phyloP scores from a whole-genome alignment of 805 yeast genomes.

The Wickerhamiella kurtzmanii region DNA sequence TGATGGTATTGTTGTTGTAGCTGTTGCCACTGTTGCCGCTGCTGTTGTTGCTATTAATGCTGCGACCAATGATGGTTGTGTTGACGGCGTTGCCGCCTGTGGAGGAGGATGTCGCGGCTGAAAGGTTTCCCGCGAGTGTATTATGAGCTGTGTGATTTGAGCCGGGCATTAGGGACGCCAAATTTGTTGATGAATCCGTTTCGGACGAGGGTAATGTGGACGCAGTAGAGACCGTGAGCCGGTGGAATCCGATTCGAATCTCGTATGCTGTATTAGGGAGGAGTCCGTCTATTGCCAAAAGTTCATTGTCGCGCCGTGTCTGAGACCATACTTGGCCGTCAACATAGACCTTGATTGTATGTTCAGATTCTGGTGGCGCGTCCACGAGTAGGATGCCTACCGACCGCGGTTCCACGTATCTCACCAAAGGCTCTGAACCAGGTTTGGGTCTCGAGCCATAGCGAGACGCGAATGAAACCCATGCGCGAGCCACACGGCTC shows the following conservation, averaged over 20 bases:
- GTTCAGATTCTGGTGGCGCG: background rate
- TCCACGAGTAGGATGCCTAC: conserved; percentile 11
- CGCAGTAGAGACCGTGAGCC: background rate
- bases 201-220: background rate
- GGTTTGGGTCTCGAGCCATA: conserved; percentile 24
- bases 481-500: conserved; percentile 8
- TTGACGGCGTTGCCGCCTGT: background rate
- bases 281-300: conserved; percentile 49
- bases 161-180: conserved; percentile 24
- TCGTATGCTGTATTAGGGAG: conserved; percentile 54
- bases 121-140: conserved; percentile 13
- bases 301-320: conserved; percentile 32
- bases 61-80: background rate
- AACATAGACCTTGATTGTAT: conserved; percentile 32
- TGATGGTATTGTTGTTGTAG: no score
- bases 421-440: conserved; percentile 15
- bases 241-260: conserved; percentile 20
- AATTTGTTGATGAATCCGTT: conserved; percentile 23
- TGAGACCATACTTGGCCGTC: conserved; percentile 63
- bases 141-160: conserved; percentile 10
- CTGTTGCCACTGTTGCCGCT: no score
- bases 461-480: conserved; percentile 23
- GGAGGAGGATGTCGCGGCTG: conserved; percentile 11
- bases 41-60: background rate
- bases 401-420: conserved; percentile 25